Evolutionary conservation across 176 grass and related monocot genomes (phyloP).

Genomic region (Canna indica): DNA sequence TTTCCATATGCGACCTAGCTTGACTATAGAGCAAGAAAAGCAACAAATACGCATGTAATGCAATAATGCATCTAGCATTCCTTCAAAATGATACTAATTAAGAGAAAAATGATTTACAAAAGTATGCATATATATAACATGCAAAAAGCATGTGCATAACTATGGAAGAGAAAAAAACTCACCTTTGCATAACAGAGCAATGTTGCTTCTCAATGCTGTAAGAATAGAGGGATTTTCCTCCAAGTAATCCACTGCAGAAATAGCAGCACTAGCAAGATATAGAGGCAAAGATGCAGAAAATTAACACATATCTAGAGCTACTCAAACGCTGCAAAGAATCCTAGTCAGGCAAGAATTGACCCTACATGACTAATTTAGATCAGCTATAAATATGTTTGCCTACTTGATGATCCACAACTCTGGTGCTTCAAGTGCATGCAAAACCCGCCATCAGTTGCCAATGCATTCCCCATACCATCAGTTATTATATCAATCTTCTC

Average conservation of each 20-base stretch:
- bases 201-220: conserved; percentile 47
- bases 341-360: conserved; percentile 19
- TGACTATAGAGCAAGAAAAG: too few relatives aligned
- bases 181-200: conserved; percentile 58
- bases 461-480: too few relatives aligned
- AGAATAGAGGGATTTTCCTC: conserved; percentile 78
- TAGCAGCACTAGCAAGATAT: conserved; percentile 76
- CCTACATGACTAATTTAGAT: conserved; percentile 8
- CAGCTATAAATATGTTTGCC: conserved; percentile 8
- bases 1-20: too few relatives aligned
- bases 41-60: too few relatives aligned
- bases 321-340: conserved; percentile 60
- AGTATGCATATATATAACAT: too few relatives aligned
- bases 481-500: conserved; percentile 99
- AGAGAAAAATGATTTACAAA: neutral
- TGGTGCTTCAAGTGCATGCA: conserved; percentile 74
- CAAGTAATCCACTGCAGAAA: conserved; percentile 80
- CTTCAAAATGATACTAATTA: too few relatives aligned
- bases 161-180: conserved; percentile 3
- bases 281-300: conserved; percentile 87
- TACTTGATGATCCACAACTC: conserved; percentile 99
- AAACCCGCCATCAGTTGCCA: conserved; percentile 92
- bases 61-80: too few relatives aligned
- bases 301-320: conserved; percentile 92
- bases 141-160: too few relatives aligned